Evolutionary conservation across 768 basidiomycete species (phyloP).

Genomic region (Boletus reticulatus): DNA sequence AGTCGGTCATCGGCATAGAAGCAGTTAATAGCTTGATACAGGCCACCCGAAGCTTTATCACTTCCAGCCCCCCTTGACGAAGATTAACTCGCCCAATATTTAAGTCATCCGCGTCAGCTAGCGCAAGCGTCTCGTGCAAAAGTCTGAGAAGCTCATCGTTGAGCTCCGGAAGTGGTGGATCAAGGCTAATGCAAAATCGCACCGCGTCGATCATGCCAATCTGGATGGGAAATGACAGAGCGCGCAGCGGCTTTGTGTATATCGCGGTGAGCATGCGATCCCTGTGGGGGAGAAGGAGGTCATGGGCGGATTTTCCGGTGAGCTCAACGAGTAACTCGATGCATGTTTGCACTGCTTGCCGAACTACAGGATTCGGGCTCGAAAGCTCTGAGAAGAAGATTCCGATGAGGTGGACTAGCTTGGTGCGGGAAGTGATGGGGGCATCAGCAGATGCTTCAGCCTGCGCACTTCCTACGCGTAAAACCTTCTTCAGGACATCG

Average conservation of each 20-base stretch:
- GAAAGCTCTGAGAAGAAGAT: slow-evolving; percentile 89
- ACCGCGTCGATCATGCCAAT: slow-evolving; percentile 98
- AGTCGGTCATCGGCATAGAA: slow-evolving; percentile 92
- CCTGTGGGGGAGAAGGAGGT: slow-evolving; percentile 81
- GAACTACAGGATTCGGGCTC: slow-evolving; percentile 81
- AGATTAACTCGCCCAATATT: slow-evolving; percentile 72
- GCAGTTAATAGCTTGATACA: slow-evolving; percentile 93
- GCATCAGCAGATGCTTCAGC: slow-evolving; percentile 46
- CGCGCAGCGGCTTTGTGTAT: slow-evolving; percentile 94
- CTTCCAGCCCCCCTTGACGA: slow-evolving; percentile 76
- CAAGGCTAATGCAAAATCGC: slow-evolving; percentile 86
- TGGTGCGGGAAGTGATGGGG: slow-evolving; percentile 44
- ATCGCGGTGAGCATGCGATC: slow-evolving; percentile 87
- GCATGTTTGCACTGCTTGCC: slow-evolving; percentile 79
- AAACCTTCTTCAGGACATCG: slow-evolving; percentile 67
- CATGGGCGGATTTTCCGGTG: slow-evolving; percentile 66
- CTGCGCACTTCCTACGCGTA: slow-evolving; percentile 57
- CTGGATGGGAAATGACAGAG: slow-evolving; percentile 91
- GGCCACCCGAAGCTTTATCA: slow-evolving; percentile 87
- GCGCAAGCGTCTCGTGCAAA: slow-evolving; percentile 88
- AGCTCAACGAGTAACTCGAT: slow-evolving; percentile 76
- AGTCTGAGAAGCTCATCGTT: slow-evolving; percentile 91
- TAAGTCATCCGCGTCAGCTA: slow-evolving; percentile 95
- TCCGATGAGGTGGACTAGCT: slow-evolving; percentile 67
- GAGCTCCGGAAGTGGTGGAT: slow-evolving; percentile 86